These are phyloP conservation scores for Dovyalis caffra DNA, from an alignment of 345 rosid species.

Conservation along the genomic window DNA sequence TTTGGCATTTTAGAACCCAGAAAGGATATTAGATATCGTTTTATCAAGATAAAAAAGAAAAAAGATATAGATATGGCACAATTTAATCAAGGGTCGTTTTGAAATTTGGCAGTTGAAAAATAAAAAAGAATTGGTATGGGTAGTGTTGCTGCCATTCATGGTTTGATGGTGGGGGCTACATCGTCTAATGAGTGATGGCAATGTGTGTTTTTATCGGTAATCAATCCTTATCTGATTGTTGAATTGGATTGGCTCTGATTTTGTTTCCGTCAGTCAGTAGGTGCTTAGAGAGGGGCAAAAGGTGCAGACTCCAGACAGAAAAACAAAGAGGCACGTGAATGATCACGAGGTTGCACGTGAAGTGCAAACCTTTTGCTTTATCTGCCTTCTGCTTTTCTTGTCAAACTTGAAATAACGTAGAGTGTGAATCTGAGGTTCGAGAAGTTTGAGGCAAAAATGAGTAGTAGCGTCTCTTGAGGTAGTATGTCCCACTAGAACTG, in stretches of 20 bases:
- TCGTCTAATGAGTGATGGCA: not conserved
- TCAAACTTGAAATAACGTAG: not conserved
- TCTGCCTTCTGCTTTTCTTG: not conserved
- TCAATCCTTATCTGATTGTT: not conserved
- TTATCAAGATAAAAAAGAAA: not conserved
- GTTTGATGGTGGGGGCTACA: not conserved
- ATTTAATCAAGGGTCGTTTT: not conserved
- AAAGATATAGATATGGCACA: not conserved
- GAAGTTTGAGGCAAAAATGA: not conserved
- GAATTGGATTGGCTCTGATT: not conserved
- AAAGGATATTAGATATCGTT: not conserved
- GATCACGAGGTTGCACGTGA: constrained; percentile 44
- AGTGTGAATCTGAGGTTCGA: not conserved
- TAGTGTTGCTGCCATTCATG: not conserved
- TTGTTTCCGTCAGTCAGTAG: not conserved
- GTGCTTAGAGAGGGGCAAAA: constrained; percentile 2
- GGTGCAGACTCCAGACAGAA: constrained; percentile 25
- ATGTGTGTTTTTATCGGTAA: not conserved
- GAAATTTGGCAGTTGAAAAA: not conserved
- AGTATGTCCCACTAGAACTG: not conserved
- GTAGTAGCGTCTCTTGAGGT: not conserved
- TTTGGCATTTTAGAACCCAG: not conserved
- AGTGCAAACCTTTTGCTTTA: constrained; percentile 28
- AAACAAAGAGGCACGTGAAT: constrained; percentile 43
- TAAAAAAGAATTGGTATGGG: not conserved